Evolutionary conservation across 768 basidiomycete genomes (phyloP).

Genomic region (Leucocoprinus sp.): DNA sequence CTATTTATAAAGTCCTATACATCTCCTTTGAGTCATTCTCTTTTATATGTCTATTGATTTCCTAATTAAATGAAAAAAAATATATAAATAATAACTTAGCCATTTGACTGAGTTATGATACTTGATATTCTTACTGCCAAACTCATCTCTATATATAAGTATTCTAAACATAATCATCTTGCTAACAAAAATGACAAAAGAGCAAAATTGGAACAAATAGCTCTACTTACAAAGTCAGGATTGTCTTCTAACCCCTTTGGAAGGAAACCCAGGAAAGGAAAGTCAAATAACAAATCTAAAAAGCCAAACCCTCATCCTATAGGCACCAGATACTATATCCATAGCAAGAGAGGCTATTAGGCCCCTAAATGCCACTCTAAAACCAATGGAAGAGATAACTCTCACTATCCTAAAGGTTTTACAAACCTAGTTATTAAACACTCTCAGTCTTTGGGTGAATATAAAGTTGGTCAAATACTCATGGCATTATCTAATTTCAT

Average conservation of each 20-base stretch:
- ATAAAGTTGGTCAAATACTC: no score
- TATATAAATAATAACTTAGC: no score
- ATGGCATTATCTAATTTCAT: no score
- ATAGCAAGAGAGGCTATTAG: slow-evolving; percentile 8
- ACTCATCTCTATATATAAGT: background rate
- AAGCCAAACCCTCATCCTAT: slow-evolving; percentile 6
- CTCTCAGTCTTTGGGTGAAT: no score
- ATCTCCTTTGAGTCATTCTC: no score
- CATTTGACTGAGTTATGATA: no score
- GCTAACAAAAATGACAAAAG: background rate
- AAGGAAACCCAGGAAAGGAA: background rate
- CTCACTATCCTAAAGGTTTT: background rate
- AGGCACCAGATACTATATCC: slow-evolving; percentile 13
- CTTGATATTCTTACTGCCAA: background rate
- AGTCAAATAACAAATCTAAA: no score
- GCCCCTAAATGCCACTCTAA: no score
- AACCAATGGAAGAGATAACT: background rate
- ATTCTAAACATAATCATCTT: background rate
- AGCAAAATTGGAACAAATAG: background rate
- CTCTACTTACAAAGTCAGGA: background rate
- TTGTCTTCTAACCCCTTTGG: background rate
- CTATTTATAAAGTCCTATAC: no score
- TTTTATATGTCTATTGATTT: no score
- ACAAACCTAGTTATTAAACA: slow-evolving; percentile 7
- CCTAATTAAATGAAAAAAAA: no score